Base-by-base conservation (phyloP, 2,329 filamentous ascomycete genomes). In the Furcasterigmium furcatum region DNA sequence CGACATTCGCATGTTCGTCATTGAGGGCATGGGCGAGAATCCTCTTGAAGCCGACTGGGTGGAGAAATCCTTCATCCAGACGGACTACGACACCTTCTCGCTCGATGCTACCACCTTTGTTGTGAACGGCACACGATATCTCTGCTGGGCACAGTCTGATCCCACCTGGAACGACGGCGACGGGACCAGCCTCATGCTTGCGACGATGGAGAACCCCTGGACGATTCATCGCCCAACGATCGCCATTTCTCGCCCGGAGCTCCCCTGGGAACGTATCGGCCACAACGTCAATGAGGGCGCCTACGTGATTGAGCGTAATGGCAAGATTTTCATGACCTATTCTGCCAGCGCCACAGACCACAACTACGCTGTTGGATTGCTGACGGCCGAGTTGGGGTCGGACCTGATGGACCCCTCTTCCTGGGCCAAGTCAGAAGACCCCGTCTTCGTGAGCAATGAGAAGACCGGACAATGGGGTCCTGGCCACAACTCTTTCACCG, bases 71-170 rank as follows among this genome's bases (percentile, higher is more conserved):
- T 20, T 58, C 13, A 51, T 61, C 29, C 50, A 52, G 7, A 61
- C 60, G 4, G 55, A 59, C 49, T 58, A 51, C 51, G 60, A 62
- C 50, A 58, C 55, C 7, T 62, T 62, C 40, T 59, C 57, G 0
- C 55, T 62, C 8, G 60, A 62, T 38, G 56, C 57, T 16, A 52
- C 58, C 4, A 56, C 53, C 18, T 62, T 62, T 21, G 52, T 51
- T 14, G 56, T 46, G 39, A 56, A 58, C 36, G 58, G 57, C 13
- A 56, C 53, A 1, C 54, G 58, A 9, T 62, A 62, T 38, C 50
- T 60, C 14, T 47, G 56, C 24, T 62, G 60, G 58, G 60, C 60
- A 4, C 60, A 62, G 43, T 44, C 54, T n/a, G 59, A 60, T 14
- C 58, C 59, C 0, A 46, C 40, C 0, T 59, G 49, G 27, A 54